Percentiles rank a stretch among this genome's conserved stretches.
These are phyloP conservation scores for Russula emetica DNA, from an alignment of 768 basidiomycete genomes.

Conservation along the genomic window DNA sequence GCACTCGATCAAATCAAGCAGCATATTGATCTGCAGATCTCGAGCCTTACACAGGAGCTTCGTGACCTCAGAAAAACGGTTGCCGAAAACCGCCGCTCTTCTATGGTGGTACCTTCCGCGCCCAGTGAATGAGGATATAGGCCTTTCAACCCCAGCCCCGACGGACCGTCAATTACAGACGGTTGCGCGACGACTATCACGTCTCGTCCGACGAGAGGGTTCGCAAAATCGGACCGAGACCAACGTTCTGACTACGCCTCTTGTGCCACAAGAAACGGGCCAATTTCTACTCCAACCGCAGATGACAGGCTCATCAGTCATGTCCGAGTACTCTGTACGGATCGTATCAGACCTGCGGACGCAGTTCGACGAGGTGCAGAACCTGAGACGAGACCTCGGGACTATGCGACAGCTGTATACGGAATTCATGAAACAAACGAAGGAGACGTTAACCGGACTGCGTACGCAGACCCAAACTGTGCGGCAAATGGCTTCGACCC, in stretches of 20 bases:
- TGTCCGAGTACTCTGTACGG: constrained; percentile 67
- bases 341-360: constrained; percentile 80
- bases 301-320: constrained; percentile 67
- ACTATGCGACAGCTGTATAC: constrained; percentile 93
- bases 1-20: constrained; percentile 98
- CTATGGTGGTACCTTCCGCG: constrained; percentile 42
- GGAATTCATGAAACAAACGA: constrained; percentile 90
- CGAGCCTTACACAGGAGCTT: constrained; percentile 77
- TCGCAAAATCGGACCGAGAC: constrained; percentile 31
- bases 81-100: constrained; percentile 48
- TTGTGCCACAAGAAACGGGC: constrained; percentile 63
- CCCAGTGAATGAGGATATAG: constrained; percentile 57
- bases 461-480: constrained; percentile 84
- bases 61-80: constrained; percentile 79
- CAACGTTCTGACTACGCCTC: constrained; percentile 33
- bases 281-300: constrained; percentile 60
- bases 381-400: constrained; percentile 87
- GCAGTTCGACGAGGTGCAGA: constrained; percentile 94
- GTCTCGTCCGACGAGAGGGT: constrained; percentile 48
- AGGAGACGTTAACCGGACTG: constrained; percentile 72
- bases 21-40: constrained; percentile 92
- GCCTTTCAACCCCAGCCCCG: constrained; percentile 55
- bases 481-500: constrained; percentile 75
- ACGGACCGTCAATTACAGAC: constrained; percentile 70
- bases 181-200: constrained; percentile 70